Evolutionary conservation across 495 filamentous ascomycete genomes (phyloP).

Genomic region (Chaetomidium leptoderma): DNA sequence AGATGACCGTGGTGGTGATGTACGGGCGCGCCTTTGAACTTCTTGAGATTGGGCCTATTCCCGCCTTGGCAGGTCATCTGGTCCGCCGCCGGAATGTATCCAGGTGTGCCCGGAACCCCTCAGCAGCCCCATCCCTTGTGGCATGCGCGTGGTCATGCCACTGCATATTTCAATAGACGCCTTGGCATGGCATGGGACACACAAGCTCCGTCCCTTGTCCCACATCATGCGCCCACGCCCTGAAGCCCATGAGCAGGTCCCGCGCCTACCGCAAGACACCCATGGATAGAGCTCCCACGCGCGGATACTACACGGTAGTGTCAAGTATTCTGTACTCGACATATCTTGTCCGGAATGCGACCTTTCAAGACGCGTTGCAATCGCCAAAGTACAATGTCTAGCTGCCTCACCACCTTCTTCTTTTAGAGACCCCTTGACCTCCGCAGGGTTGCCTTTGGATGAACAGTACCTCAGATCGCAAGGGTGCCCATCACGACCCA

Average conservation of each 20-base stretch:
- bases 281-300: background rate
- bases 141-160: constrained; percentile 7
- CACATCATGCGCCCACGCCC: background rate
- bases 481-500: background rate
- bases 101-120: background rate
- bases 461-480: background rate
- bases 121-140: background rate
- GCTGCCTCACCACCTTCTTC: background rate
- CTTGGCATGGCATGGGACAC: no score
- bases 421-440: background rate
- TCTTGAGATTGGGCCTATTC: background rate
- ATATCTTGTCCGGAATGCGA: background rate
- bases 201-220: constrained; percentile 8
- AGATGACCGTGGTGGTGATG: background rate
- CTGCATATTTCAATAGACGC: no score
- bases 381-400: background rate
- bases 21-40: background rate
- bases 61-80: background rate
- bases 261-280: background rate
- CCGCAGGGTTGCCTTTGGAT: background rate
- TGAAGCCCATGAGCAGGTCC: background rate
- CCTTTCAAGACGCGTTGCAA: background rate
- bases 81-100: background rate
- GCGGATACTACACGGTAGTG: background rate
- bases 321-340: background rate